These are phyloP conservation scores for Paraconiothyrium brasiliense DNA, from an alignment of 2,329 filamentous ascomycete genomes.

Conservation along the genomic window DNA sequence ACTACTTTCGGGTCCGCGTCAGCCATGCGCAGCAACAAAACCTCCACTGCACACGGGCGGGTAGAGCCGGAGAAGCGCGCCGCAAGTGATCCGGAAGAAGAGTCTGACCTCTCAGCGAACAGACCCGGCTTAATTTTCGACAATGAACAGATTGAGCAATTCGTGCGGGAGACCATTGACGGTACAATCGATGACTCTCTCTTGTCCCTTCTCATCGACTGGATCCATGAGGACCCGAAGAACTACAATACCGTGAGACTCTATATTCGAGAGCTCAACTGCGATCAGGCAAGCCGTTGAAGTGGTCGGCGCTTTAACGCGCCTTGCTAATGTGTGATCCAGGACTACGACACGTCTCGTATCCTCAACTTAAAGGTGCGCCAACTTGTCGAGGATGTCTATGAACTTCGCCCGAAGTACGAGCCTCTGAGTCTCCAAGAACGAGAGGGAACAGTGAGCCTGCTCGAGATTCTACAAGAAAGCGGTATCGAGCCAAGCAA, in stretches of 20 bases:
- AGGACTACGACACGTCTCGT: slow-evolving; percentile 23
- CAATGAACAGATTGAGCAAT: slow-evolving; percentile 6
- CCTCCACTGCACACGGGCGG: background rate
- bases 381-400: slow-evolving; percentile 19
- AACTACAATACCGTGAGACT: slow-evolving; percentile 35
- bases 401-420: slow-evolving; percentile 19
- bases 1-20: background rate
- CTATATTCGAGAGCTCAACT: slow-evolving; percentile 38
- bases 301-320: background rate
- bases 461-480: background rate
- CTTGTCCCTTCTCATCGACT: slow-evolving; percentile 36
- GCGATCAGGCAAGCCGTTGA: slow-evolving; percentile 34
- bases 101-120: background rate
- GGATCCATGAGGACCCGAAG: slow-evolving; percentile 32
- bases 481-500: background rate
- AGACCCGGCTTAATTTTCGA: background rate
- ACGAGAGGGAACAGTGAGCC: background rate
- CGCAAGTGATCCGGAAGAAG: background rate
- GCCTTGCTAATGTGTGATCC: background rate
- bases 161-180: slow-evolving; percentile 19
- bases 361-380: slow-evolving; percentile 21
- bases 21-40: background rate
- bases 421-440: background rate
- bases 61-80: background rate
- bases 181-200: slow-evolving; percentile 37